phyloP scores from a whole-genome alignment of 2,329 filamentous ascomycete species.

The Byssochlamys sp. region DNA sequence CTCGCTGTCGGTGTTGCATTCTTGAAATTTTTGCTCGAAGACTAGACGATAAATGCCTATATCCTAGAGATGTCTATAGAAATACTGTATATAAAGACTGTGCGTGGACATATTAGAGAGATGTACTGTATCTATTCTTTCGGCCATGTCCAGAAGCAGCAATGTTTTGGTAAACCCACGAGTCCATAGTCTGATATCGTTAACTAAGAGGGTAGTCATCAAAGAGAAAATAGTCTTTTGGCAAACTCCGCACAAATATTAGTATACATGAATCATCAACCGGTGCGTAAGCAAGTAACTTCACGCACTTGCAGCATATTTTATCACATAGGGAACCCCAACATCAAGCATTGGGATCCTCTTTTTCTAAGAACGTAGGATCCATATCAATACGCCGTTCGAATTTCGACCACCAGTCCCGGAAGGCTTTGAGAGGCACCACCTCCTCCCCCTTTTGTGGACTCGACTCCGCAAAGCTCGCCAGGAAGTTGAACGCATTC shows the following conservation, averaged over 20 bases:
- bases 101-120: conserved; percentile 3
- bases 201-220: not conserved
- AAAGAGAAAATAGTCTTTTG: not conserved
- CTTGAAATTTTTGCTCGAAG: conserved; percentile 62
- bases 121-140: not conserved
- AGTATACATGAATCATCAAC: not conserved
- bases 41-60: conserved; percentile 6
- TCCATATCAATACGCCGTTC: conserved; percentile 76
- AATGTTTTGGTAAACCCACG: not conserved
- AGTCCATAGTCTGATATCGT: not conserved
- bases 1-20: conserved; percentile 65
- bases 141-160: not conserved
- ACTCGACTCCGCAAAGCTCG: conserved; percentile 65
- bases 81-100: not conserved
- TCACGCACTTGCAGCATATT: not conserved
- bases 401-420: conserved; percentile 97
- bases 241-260: not conserved
- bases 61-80: not conserved
- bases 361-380: conserved; percentile 76
- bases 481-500: conserved; percentile 93
- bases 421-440: conserved; percentile 86
- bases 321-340: not conserved
- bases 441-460: conserved; percentile 58
- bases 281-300: not conserved
- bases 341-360: conserved; percentile 35